A percentile compares a stretch with the other conserved stretches of the same genome.
Evolutionary conservation across 2,329 filamentous ascomycete species (phyloP).

Genomic region (Phyllosticta citrichinensis): DNA sequence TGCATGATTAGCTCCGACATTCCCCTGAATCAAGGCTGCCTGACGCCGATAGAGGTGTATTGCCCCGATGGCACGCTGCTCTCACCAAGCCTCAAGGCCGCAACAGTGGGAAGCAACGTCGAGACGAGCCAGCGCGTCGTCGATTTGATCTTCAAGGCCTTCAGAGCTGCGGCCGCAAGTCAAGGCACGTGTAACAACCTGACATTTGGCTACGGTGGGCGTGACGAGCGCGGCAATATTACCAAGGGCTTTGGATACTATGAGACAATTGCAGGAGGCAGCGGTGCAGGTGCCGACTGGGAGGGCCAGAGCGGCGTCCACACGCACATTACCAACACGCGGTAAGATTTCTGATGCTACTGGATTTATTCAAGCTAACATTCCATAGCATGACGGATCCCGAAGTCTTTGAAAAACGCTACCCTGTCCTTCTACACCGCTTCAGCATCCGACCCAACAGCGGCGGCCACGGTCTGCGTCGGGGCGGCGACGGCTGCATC

Average conservation of each 20-base stretch:
- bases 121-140: conserved; percentile 15
- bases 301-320: conserved; percentile 56
- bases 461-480: conserved; percentile 44
- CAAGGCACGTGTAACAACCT: conserved; percentile 19
- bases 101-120: conserved; percentile 17
- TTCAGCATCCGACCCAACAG: conserved; percentile 52
- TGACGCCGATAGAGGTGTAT: conserved; percentile 26
- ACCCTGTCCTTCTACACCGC: conserved; percentile 57
- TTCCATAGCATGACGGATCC: conserved; percentile 54
- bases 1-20: conserved; percentile 29
- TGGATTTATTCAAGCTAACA: neutral
- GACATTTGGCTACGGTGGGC: conserved; percentile 17
- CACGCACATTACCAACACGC: conserved; percentile 69
- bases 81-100: conserved; percentile 24
- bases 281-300: conserved; percentile 58
- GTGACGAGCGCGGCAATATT: neutral
- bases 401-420: conserved; percentile 61
- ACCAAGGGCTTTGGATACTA: conserved; percentile 52
- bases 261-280: conserved; percentile 65
- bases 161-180: conserved; percentile 13
- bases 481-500: conserved; percentile 6
- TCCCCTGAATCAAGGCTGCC: conserved; percentile 32
- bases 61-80: conserved; percentile 26
- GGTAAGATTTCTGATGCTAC: neutral
- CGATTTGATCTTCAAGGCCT: conserved; percentile 18